Percentiles rank a stretch among this genome's conserved stretches.
These are phyloP conservation scores for Ceratobasidium sp. DNA, from an alignment of 1,284 basidiomycete species.

Conservation along the genomic window DNA sequence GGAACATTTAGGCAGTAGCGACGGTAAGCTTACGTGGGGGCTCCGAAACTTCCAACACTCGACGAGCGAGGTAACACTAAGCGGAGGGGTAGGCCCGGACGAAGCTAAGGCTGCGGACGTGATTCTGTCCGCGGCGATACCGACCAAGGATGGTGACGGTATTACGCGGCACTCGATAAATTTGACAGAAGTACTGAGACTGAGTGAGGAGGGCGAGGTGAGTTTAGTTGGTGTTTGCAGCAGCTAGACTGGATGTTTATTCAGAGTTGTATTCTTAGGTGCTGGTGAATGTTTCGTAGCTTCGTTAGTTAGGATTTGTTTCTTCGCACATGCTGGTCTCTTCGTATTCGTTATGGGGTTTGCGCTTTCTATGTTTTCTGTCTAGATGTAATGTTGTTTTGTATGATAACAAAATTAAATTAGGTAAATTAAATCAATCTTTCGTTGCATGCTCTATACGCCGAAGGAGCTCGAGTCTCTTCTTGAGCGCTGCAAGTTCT, in stretches of 20 bases:
- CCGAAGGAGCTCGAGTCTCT: no score
- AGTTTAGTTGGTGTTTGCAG: not conserved
- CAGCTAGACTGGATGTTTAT: not conserved
- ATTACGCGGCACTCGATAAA: constrained; percentile 1
- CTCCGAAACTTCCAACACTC: constrained; percentile 18
- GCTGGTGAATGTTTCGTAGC: constrained; percentile 6
- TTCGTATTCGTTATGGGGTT: not conserved
- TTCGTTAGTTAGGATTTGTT: not conserved
- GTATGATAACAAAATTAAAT: no score
- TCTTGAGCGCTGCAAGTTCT: no score
- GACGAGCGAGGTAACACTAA: constrained; percentile 15
- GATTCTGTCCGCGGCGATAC: constrained; percentile 4
- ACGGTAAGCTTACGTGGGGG: not conserved
- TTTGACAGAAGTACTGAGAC: constrained; percentile 1
- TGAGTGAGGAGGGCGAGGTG: constrained; percentile 27
- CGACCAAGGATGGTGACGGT: not conserved
- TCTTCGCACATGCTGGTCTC: not conserved
- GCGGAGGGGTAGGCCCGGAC: not conserved
- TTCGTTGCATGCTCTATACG: no score
- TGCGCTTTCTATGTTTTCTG: not conserved
- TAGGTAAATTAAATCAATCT: no score
- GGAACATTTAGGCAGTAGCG: constrained; percentile 17
- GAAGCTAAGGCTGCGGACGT: constrained; percentile 10
- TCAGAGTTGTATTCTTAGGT: not conserved
- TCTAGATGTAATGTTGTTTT: not conserved